Conservation (phyloP, 495 filamentous ascomycete genomes). For the Aspergillus cavernicola region DNA sequence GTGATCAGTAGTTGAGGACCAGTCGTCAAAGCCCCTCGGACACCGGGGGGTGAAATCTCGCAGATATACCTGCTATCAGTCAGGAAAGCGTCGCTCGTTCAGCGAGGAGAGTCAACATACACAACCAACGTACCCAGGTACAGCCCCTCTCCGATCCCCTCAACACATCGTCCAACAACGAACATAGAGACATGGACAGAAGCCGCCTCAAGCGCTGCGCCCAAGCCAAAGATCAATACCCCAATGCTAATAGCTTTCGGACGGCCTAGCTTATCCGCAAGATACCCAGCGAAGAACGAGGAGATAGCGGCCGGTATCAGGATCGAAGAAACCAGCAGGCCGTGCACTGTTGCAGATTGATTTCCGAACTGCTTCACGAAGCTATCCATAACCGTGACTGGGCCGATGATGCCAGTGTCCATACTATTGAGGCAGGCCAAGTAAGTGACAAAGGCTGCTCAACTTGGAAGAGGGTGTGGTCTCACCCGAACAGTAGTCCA, state of each 20-base stretch:
- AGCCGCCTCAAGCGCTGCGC: conserved; percentile 48
- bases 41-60: conserved; percentile 55
- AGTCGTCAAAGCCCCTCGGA: conserved; percentile 50
- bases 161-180: conserved; percentile 50
- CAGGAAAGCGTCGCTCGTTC: background rate
- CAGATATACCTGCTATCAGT: conserved; percentile 46
- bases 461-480: too few species aligned
- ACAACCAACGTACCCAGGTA: conserved; percentile 56
- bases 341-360: conserved; percentile 53
- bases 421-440: conserved; percentile 26
- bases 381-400: conserved; percentile 55
- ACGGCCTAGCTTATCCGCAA: conserved; percentile 59
- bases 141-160: conserved; percentile 57
- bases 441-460: background rate
- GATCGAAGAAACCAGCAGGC: conserved; percentile 61
- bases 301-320: conserved; percentile 59
- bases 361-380: conserved; percentile 48
- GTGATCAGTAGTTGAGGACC: conserved; percentile 54
- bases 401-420: conserved; percentile 63
- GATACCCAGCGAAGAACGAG: conserved; percentile 58
- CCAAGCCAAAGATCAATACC: conserved; percentile 50
- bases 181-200: conserved; percentile 50
- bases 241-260: conserved; percentile 51
- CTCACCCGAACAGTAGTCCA: conserved; percentile 19
- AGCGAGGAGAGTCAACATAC: conserved; percentile 9